Conservation (phyloP, 306 rosid species). For the Mimosa pudica region DNA sequence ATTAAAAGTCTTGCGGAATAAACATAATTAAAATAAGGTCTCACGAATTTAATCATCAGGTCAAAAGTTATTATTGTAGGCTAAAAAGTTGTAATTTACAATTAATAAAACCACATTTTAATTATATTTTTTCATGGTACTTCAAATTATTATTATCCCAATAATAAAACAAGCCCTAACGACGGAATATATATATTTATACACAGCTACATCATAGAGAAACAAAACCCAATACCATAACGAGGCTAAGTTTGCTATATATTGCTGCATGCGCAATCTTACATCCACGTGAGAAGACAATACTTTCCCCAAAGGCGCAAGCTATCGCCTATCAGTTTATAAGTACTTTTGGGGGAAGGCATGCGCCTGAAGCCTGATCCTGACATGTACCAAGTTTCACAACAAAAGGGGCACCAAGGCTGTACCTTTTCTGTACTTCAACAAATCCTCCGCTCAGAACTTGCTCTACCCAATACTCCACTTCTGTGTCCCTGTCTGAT, state of each 20-base stretch:
- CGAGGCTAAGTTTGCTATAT: slow-evolving; percentile 50
- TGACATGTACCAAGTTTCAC: slow-evolving; percentile 61
- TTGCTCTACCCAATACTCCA: slow-evolving; percentile 80
- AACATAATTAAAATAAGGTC: too few species aligned
- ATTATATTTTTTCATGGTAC: too few species aligned
- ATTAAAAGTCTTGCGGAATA: too few species aligned
- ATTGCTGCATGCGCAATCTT: slow-evolving; percentile 32
- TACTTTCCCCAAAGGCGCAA: not conserved
- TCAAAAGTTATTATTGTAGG: too few species aligned
- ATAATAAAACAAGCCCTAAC: slow-evolving; percentile 47
- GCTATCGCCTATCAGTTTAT: slow-evolving; percentile 41
- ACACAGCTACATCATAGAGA: slow-evolving; percentile 41
- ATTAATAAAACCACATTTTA: too few species aligned
- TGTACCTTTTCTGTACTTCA: slow-evolving; percentile 57
- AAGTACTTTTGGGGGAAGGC: slow-evolving; percentile 65
- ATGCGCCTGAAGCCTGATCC: slow-evolving; percentile 48
- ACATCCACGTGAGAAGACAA: slow-evolving; percentile 44
- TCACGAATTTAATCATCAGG: too few species aligned
- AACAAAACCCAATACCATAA: slow-evolving; percentile 51
- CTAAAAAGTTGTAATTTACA: too few species aligned
- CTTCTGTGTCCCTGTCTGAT: slow-evolving; percentile 50
- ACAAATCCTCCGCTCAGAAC: slow-evolving; percentile 64
- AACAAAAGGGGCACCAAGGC: slow-evolving; percentile 43
- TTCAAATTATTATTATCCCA: not conserved
- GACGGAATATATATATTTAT: slow-evolving; percentile 49